Base-by-base conservation (phyloP, 1,139 yeast species). In the Candida gigantensis region DNA sequence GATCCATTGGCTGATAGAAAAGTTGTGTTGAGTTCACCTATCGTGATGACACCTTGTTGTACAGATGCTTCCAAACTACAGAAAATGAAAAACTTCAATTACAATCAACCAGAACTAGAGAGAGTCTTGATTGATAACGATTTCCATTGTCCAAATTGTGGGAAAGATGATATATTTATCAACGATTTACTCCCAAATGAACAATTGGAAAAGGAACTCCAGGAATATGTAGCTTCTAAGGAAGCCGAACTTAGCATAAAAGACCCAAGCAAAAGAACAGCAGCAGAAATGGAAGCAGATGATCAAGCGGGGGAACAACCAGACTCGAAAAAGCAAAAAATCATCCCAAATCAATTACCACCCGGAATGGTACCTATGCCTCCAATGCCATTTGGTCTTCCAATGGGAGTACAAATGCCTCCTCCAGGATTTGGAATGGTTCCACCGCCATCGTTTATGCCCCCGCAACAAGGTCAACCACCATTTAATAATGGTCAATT, bases 91-190 rank as follows among this genome's bases (percentile, higher is more conserved):
- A 71, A 71, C 40, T 61, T 54, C 49, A 59, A 65, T 45, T 70
- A 70, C 45, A 58, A 68, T 41, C 70, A 67, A 45, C 47, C 56
- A 3, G 65, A 59, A 24, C 50, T 92, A 44, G 97, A 92, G 54
- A 84, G 81, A 49, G 61, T 75, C 3, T 63, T 92, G 28, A 72
- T 92, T 40, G 96, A 87, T 28, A 77, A 80, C 40, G 97, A 92
- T 55, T 92, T 92, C 64, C 80, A 79, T 32, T 92, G 98, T 62
- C 97, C 97, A 7, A 82, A 81, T 45, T 92, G 98, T 65, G 78
- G 74, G 6, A 73, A 74, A 12, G 81, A 78, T 20, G 96, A 88
- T 45, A 72, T 87, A 2, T 79, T 80, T 46, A 69, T 92, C 35
- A 97, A 92, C 60, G 74, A 82, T 9, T 68, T 90, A 41, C 68